Evolutionary conservation across 2,329 filamentous ascomycete genomes (phyloP).

Genomic region (Davidsoniella neocaledoniae): DNA sequence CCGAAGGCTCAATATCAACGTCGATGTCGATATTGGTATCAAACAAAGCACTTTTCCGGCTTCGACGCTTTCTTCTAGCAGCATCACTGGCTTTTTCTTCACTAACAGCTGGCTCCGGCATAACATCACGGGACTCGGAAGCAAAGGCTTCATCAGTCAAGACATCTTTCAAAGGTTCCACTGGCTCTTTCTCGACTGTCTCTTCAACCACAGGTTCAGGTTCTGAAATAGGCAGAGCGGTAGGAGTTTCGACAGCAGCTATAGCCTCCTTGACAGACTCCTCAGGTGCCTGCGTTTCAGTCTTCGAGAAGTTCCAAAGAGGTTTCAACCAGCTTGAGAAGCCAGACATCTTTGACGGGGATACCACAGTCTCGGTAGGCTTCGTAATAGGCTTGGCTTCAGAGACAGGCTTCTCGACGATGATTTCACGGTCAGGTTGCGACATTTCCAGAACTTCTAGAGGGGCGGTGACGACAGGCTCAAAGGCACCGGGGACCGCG

Average conservation of each 20-base stretch:
- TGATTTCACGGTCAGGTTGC: no score
- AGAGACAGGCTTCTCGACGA: no score
- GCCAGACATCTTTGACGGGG: background rate
- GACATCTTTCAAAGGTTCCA: background rate
- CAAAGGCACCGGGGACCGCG: background rate
- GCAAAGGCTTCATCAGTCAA: background rate
- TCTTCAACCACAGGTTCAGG: background rate
- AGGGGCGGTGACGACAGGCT: background rate
- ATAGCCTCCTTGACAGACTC: no score
- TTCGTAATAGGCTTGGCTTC: background rate
- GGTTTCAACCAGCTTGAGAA: background rate
- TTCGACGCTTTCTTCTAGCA: constrained; percentile 5
- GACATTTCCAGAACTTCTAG: no score
- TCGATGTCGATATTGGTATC: background rate
- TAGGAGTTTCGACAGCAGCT: no score
- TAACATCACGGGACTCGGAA: background rate
- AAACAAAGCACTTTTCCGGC: background rate
- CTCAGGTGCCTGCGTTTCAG: no score
- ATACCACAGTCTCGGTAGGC: background rate
- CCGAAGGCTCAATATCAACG: background rate
- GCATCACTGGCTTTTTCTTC: background rate
- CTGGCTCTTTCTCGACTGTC: background rate
- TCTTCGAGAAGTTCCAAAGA: constrained; percentile 1
- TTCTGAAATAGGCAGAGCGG: background rate
- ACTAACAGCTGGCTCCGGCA: background rate